Evolutionary conservation across 2,329 filamentous ascomycete species (phyloP).

Genomic region (Myriosclerotinia scirpicola): DNA sequence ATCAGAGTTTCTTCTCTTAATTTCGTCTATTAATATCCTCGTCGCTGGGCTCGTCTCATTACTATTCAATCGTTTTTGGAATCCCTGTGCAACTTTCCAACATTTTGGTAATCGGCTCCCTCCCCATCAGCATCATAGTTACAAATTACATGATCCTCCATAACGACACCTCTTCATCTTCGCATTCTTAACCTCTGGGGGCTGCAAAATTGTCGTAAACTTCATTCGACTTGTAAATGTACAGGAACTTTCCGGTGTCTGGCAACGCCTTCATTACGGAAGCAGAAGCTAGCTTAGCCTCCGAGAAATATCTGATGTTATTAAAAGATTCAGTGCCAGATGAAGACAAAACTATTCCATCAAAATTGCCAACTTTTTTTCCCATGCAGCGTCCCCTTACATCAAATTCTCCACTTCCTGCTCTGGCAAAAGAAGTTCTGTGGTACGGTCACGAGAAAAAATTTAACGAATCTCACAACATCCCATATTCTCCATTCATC

Average conservation of each 20-base stretch:
- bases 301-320: background rate
- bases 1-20: background rate
- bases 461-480: background rate
- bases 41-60: background rate
- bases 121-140: background rate
- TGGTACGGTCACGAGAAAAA: constrained; percentile 6
- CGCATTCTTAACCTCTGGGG: background rate
- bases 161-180: background rate
- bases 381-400: background rate
- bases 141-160: background rate
- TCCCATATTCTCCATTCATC: constrained; percentile 10
- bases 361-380: background rate
- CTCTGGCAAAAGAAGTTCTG: constrained; percentile 3
- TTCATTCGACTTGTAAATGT: background rate
- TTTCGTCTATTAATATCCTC: background rate
- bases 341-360: background rate
- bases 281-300: background rate
- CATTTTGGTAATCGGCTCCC: background rate
- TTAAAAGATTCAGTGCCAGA: constrained; percentile 3
- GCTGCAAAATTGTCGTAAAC: background rate
- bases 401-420: background rate
- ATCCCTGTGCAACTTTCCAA: background rate
- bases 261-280: background rate
- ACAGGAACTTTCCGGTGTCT: background rate
- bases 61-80: background rate